phyloP scores from a whole-genome alignment of 1,284 basidiomycete species.

The Cerioporus squamosus region DNA sequence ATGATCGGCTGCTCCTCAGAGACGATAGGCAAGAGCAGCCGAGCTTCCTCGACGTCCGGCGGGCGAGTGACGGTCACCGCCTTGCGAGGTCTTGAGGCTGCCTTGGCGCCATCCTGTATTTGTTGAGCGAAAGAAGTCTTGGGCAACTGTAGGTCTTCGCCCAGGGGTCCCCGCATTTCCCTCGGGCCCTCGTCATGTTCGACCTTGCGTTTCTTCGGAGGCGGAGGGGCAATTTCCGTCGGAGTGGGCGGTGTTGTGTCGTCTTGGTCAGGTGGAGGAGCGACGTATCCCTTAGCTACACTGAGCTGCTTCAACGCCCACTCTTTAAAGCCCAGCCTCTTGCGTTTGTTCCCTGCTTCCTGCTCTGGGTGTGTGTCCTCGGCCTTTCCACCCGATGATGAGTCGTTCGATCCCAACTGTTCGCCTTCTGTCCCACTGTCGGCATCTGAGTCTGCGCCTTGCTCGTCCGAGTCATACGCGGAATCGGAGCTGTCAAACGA shows the following conservation, averaged over 20 bases:
- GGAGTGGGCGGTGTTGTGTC: slow-evolving; percentile 5
- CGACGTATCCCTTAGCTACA: slow-evolving; percentile 56
- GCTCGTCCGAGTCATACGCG: slow-evolving; percentile 53
- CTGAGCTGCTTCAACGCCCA: slow-evolving; percentile 84
- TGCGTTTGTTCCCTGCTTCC: slow-evolving; percentile 33
- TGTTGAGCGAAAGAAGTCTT: slow-evolving; percentile 61
- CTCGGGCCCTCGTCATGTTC: slow-evolving; percentile 32
- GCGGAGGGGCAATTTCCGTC: slow-evolving; percentile 29
- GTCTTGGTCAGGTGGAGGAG: slow-evolving; percentile 18
- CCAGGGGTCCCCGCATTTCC: slow-evolving; percentile 70
- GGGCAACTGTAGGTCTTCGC: slow-evolving; percentile 67
- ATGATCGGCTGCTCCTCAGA: slow-evolving; percentile 95
- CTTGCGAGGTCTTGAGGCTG: slow-evolving; percentile 36
- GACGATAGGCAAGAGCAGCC: slow-evolving; percentile 87
- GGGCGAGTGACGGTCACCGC: slow-evolving; percentile 72
- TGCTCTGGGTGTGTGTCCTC: slow-evolving; percentile 4
- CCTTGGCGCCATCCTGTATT: slow-evolving; percentile 37
- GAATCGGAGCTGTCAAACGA: slow-evolving; percentile 83
- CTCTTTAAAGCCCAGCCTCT: slow-evolving; percentile 72
- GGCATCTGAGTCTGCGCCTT: slow-evolving; percentile 31
- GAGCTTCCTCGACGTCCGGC: slow-evolving; percentile 75
- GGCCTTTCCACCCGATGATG: slow-evolving; percentile 3
- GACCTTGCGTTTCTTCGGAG: slow-evolving; percentile 49
- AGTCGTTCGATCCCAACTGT: neutral
- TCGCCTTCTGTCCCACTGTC: slow-evolving; percentile 20